Percentiles rank a stretch among this genome's conserved stretches.
phyloP scores from a whole-genome alignment of 192 early-diverging fungal genomes.

The Coemansia sp. region DNA sequence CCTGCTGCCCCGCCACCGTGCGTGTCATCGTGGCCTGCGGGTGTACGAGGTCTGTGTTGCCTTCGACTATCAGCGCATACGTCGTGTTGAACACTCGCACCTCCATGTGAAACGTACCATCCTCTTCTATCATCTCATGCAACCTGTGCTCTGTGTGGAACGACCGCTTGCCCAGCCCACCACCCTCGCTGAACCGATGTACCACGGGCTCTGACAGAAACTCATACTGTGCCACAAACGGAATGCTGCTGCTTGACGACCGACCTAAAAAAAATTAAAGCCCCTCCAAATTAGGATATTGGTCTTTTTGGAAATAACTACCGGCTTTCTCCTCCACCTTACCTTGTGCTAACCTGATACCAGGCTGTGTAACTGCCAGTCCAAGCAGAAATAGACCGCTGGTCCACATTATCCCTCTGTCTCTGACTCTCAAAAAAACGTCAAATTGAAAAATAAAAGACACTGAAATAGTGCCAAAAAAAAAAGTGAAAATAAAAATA shows the following conservation, averaged over 20 bases:
- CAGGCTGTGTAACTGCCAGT: background rate
- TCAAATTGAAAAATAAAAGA: background rate
- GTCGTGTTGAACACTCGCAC: slow-evolving; percentile 66
- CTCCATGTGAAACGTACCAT: slow-evolving; percentile 58
- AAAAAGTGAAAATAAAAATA: background rate
- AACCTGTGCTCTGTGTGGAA: background rate
- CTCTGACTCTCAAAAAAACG: background rate
- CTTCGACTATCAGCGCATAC: slow-evolving; percentile 64
- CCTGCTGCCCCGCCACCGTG: slow-evolving; percentile 4
- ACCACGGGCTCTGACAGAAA: slow-evolving; percentile 46
- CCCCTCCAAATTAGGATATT: background rate
- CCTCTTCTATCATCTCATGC: slow-evolving; percentile 31
- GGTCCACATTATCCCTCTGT: slow-evolving; percentile 9
- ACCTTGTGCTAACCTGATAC: background rate
- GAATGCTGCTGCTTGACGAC: slow-evolving; percentile 29
- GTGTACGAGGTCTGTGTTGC: slow-evolving; percentile 70
- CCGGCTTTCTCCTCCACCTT: background rate
- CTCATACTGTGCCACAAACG: slow-evolving; percentile 42
- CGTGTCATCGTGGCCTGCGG: slow-evolving; percentile 54
- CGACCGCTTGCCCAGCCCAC: background rate
- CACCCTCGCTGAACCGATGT: slow-evolving; percentile 19
- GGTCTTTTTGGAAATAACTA: too few species aligned
- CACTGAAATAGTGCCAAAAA: background rate
- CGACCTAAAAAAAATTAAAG: slow-evolving; percentile 1
- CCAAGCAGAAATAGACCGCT: slow-evolving; percentile 8